Evolutionary conservation across 495 filamentous ascomycete species (phyloP).

Genomic region (Symbiotaphrina buchneri): DNA sequence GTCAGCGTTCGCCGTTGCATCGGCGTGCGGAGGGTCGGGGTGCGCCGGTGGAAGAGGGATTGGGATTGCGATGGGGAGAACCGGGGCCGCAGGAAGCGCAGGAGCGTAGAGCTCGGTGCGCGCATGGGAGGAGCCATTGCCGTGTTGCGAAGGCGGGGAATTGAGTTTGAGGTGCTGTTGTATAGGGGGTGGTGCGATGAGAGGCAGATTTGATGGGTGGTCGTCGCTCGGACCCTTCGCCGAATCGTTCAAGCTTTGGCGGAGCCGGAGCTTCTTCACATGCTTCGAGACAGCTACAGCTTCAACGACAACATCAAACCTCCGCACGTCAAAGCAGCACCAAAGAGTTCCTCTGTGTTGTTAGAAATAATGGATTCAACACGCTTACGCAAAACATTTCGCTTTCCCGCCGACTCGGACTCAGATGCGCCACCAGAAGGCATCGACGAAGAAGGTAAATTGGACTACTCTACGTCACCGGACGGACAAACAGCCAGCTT

Average conservation of each 20-base stretch:
- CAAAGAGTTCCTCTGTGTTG: background rate
- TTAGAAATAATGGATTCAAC: conserved; percentile 30
- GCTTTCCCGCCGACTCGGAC: conserved; percentile 31
- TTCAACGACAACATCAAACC: background rate
- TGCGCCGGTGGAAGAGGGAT: background rate
- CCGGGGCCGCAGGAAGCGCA: background rate
- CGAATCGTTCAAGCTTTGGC: background rate
- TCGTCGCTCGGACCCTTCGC: background rate
- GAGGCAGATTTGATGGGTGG: background rate
- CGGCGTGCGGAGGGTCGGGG: background rate
- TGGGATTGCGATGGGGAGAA: too few species aligned
- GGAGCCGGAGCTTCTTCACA: background rate
- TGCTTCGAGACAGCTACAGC: background rate
- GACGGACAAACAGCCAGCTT: too few species aligned
- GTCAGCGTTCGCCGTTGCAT: conserved; percentile 12
- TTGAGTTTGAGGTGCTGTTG: background rate
- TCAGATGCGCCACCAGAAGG: conserved; percentile 22
- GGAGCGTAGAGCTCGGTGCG: background rate
- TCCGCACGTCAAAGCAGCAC: background rate
- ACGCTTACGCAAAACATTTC: conserved; percentile 36
- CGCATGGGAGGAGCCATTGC: too few species aligned
- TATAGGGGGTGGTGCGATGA: background rate
- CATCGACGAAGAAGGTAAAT: conserved; percentile 39
- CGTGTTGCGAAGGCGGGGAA: background rate
- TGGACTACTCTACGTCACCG: background rate